These are phyloP conservation scores for Prosopis cineraria DNA, from an alignment of 306 rosid species.

Conservation along the genomic window DNA sequence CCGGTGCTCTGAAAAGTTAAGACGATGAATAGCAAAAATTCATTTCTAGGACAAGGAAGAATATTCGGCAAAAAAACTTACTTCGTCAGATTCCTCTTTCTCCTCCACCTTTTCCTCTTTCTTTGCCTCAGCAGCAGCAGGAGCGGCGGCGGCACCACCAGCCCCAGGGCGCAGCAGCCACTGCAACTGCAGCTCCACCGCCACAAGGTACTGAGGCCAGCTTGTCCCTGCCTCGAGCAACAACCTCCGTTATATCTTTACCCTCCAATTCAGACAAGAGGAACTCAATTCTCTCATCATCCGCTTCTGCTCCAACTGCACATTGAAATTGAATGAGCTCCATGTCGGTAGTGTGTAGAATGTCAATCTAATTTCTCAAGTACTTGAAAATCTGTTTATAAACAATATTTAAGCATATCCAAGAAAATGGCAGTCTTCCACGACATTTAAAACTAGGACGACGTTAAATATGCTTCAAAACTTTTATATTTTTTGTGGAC, in stretches of 20 bases:
- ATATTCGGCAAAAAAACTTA: slow-evolving; percentile 35
- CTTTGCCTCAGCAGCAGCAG: slow-evolving; percentile 62
- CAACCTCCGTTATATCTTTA: slow-evolving; percentile 66
- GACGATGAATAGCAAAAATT: not conserved
- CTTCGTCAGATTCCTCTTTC: slow-evolving; percentile 75
- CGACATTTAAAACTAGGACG: not conserved
- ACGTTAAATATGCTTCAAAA: not conserved
- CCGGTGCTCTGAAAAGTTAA: not conserved
- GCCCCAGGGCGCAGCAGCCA: slow-evolving; percentile 40
- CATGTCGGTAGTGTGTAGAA: not conserved
- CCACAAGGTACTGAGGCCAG: slow-evolving; percentile 78
- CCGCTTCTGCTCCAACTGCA: slow-evolving; percentile 67
- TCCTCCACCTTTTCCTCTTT: slow-evolving; percentile 72
- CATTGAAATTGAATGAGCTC: not conserved
- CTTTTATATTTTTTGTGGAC: not conserved
- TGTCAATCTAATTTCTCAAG: not conserved
- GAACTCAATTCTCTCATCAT: slow-evolving; percentile 46
- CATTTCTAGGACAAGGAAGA: not conserved
- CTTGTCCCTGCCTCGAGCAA: slow-evolving; percentile 74
- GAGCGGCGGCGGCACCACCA: slow-evolving; percentile 42
- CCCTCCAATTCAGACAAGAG: slow-evolving; percentile 63
- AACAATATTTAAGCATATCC: not conserved
- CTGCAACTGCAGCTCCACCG: slow-evolving; percentile 54
- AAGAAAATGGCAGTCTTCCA: not conserved
- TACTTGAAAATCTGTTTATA: not conserved